Evolutionary conservation across 2,329 filamentous ascomycete genomes (phyloP), one percentile per base, ranked within the genome.

Genomic region (Colletotrichum spaethianum): DNA sequence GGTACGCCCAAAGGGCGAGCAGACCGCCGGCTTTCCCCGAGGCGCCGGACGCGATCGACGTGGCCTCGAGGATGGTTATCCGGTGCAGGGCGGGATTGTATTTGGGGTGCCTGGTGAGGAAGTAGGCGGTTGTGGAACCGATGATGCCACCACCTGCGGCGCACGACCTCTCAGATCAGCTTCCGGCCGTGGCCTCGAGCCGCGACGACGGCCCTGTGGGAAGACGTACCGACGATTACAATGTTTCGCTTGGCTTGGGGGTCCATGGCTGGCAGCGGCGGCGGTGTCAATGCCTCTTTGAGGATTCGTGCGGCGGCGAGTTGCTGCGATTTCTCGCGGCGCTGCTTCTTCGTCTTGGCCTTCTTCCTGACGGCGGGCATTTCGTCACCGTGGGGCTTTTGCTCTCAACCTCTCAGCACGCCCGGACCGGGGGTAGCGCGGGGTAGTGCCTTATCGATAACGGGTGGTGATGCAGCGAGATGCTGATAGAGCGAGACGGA

Each of bases 11-110:
- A 20, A 95, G 86, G 1, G 92, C 96, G 28, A 99, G 88, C 5
- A 99, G 87, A 1, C 96, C 96, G 20, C 96, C 96, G 0, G 96
- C 96, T 83, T 98, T 98, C 50, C 96, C 96, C 11, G 95, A 98
- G 46, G 96, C 96, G 31, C 94, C 96, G n/a, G 94, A 91, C 8
- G 96, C 96, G 75, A 98, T 92, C 55, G 91, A 88, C 3, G 91
- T 91, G 0, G 96, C 95, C 85, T 99, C 96, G 66, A 98, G 87
- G 38, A 99, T 86, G 1, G 93, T 97, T 77, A 98, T 92, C 64
- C 87, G 92, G 80, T 98, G 94, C 64, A 90, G 89, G 28, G 88
- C 83, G 52, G 92, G 91, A 80, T 96, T 88, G 84, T 93, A 98
- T 38, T 89, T 91, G 36, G 94, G 91, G 80, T 98, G 95, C 74